These are phyloP conservation scores for Coemansia reversa DNA, from an alignment of 192 early-diverging fungal species.

Conservation along the genomic window DNA sequence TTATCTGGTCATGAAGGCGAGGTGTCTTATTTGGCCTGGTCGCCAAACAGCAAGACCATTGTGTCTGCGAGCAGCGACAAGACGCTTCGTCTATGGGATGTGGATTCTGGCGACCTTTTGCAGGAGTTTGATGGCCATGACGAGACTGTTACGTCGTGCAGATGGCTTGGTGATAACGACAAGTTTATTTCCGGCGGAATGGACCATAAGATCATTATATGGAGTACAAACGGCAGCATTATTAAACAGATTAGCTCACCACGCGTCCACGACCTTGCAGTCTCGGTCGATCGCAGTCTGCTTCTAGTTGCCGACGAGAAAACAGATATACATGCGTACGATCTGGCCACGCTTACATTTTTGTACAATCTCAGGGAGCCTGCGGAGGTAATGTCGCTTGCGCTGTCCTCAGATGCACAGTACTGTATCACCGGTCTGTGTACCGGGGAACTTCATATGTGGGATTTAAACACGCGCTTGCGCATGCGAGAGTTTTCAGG, in stretches of 20 bases:
- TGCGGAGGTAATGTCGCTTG: slow-evolving; percentile 64
- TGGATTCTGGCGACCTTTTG: slow-evolving; percentile 63
- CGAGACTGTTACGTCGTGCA: slow-evolving; percentile 78
- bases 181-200: slow-evolving; percentile 82
- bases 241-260: slow-evolving; percentile 46
- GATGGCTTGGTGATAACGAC: slow-evolving; percentile 83
- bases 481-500: slow-evolving; percentile 79
- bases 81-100: slow-evolving; percentile 80
- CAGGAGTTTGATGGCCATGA: slow-evolving; percentile 66
- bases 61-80: slow-evolving; percentile 81
- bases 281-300: slow-evolving; percentile 31
- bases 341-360: slow-evolving; percentile 50
- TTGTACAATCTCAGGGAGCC: slow-evolving; percentile 44
- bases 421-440: slow-evolving; percentile 54
- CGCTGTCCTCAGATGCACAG: slow-evolving; percentile 61
- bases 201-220: slow-evolving; percentile 65
- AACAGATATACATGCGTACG: slow-evolving; percentile 41
- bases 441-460: slow-evolving; percentile 80
- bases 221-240: slow-evolving; percentile 39
- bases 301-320: slow-evolving; percentile 53
- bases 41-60: slow-evolving; percentile 75
- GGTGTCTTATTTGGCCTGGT: slow-evolving; percentile 88
- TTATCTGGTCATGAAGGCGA: slow-evolving; percentile 66
- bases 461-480: slow-evolving; percentile 70
- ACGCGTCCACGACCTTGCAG: slow-evolving; percentile 52